Percentiles rank a stretch among this genome's conserved stretches.
These are phyloP conservation scores for Cystobasidium pallidum DNA, from an alignment of 1,284 basidiomycete species.

Conservation along the genomic window DNA sequence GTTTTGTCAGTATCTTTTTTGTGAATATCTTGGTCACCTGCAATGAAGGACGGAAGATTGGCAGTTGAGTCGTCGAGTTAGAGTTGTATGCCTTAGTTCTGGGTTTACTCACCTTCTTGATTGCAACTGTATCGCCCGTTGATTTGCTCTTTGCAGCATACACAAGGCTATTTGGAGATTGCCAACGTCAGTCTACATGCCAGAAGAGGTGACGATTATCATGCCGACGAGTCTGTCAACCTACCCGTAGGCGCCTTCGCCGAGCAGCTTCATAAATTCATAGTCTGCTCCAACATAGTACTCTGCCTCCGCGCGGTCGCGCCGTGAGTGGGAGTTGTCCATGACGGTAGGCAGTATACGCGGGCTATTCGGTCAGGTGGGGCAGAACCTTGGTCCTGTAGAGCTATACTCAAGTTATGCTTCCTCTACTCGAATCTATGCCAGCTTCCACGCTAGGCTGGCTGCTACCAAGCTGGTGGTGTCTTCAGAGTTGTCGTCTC, in stretches of 20 bases:
- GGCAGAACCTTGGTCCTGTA: no score
- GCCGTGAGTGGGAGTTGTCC: slow-evolving; percentile 5
- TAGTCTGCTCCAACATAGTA: slow-evolving; percentile 76
- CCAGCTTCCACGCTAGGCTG: not conserved
- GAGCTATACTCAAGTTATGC: no score
- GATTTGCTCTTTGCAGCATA: slow-evolving; percentile 51
- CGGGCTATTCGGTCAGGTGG: no score
- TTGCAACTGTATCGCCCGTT: slow-evolving; percentile 66
- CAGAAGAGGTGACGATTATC: not conserved
- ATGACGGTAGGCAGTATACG: slow-evolving; percentile 3
- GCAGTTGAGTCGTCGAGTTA: no score
- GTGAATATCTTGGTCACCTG: slow-evolving; percentile 94
- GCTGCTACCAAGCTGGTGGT: not conserved
- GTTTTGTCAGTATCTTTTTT: slow-evolving; percentile 94
- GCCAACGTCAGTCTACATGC: not conserved
- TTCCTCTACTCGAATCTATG: no score
- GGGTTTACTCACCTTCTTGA: slow-evolving; percentile 68
- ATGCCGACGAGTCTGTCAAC: not conserved
- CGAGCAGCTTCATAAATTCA: slow-evolving; percentile 90
- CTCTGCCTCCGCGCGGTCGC: slow-evolving; percentile 1
- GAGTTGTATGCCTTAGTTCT: no score
- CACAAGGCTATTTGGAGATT: slow-evolving; percentile 44
- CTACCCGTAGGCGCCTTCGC: slow-evolving; percentile 62
- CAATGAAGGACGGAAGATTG: no score
- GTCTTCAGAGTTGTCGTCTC: no score